Conservation (phyloP, 2,329 filamentous ascomycete genomes). For the Orbilia ellipsospora region DNA sequence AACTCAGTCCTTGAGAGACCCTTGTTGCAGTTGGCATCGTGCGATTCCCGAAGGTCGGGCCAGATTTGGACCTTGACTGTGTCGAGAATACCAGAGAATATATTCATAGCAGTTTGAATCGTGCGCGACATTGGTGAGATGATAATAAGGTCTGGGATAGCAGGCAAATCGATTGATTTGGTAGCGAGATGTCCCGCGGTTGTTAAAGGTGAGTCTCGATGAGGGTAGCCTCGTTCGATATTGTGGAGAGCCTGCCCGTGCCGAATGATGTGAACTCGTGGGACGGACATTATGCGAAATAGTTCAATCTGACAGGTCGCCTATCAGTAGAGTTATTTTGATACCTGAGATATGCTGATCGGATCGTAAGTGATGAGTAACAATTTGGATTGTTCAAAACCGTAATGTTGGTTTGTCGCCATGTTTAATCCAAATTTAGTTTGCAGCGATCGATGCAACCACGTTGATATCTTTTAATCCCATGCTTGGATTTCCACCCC, state of each 20-base stretch:
- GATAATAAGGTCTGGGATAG: constrained; percentile 69
- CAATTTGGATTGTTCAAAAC: too few species aligned
- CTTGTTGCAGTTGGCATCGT: constrained; percentile 30
- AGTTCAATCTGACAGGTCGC: too few species aligned
- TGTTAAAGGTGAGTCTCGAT: constrained; percentile 25
- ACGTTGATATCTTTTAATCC: too few species aligned
- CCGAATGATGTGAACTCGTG: constrained; percentile 28
- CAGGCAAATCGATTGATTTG: constrained; percentile 27
- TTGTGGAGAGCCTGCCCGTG: constrained; percentile 39
- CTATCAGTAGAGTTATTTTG: too few species aligned
- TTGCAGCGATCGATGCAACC: too few species aligned
- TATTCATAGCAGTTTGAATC: constrained; percentile 70
- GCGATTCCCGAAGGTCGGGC: constrained; percentile 29
- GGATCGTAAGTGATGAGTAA: too few species aligned
- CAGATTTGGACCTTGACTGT: constrained; percentile 29
- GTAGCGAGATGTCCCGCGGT: constrained; percentile 11
- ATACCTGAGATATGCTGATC: too few species aligned
- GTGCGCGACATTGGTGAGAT: constrained; percentile 75
- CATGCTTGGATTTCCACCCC: too few species aligned
- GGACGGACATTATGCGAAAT: not conserved
- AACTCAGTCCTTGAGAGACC: constrained; percentile 17
- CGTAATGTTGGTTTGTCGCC: too few species aligned
- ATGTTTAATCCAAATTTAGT: too few species aligned
- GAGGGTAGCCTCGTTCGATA: constrained; percentile 17
- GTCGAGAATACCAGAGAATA: constrained; percentile 8